Conservation (phyloP, 441 rosid genomes). For the Populus tomentosa region DNA sequence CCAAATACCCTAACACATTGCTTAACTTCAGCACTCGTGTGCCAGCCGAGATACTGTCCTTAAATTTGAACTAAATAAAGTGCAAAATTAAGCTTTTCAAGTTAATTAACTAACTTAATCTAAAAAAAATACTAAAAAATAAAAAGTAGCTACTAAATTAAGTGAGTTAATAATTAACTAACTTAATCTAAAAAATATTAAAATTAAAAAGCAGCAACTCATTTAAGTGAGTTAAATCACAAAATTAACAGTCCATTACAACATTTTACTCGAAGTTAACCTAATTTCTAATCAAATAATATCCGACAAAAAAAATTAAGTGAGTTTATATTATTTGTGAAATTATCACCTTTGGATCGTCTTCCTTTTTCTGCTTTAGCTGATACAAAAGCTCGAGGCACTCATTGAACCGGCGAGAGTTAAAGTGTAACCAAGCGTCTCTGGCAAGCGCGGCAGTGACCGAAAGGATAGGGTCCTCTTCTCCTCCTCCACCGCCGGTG, state of each 20-base stretch:
- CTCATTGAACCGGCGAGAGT: conserved; percentile 65
- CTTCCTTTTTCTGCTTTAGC: conserved; percentile 56
- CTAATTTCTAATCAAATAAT: neutral
- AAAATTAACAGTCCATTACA: neutral
- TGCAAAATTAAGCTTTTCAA: neutral
- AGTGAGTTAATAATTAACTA: neutral
- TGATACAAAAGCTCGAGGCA: conserved; percentile 64
- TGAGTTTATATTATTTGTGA: neutral
- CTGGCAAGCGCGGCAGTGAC: conserved; percentile 59
- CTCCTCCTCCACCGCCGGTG: conserved; percentile 17
- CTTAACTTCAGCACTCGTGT: neutral
- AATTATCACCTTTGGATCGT: conserved; percentile 74
- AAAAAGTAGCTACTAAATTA: neutral
- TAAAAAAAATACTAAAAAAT: neutral
- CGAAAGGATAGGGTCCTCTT: conserved; percentile 54
- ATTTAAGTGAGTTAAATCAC: neutral
- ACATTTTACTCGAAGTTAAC: neutral
- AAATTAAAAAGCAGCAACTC: neutral
- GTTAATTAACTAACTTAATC: neutral
- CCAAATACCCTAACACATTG: neutral
- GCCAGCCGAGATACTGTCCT: neutral
- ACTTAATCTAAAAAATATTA: neutral
- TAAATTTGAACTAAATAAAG: neutral
- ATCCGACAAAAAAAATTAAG: neutral
- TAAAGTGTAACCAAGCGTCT: conserved; percentile 64